phyloP scores from a whole-genome alignment of 495 filamentous ascomycete species.

The Neurospora sp. region DNA sequence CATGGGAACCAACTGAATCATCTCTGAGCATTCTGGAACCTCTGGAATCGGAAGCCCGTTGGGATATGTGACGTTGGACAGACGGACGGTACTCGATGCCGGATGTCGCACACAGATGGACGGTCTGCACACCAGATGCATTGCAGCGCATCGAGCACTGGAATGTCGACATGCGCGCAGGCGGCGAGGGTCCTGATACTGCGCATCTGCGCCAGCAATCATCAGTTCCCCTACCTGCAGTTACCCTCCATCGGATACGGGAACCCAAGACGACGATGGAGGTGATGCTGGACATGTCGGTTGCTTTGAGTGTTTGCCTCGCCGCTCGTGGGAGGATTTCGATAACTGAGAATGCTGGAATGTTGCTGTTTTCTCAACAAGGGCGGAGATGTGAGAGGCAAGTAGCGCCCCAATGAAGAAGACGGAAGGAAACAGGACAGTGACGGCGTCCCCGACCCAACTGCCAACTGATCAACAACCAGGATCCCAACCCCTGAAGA shows the following conservation, averaged over 20 bases:
- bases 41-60: background rate
- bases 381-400: background rate
- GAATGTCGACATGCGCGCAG: background rate
- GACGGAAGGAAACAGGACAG: no score
- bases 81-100: background rate
- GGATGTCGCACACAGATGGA: background rate
- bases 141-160: background rate
- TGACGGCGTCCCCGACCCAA: no score
- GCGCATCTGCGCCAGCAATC: background rate
- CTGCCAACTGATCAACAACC: background rate
- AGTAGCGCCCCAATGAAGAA: background rate
- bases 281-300: background rate
- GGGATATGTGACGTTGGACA: background rate
- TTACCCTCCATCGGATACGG: background rate
- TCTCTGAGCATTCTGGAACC: background rate
- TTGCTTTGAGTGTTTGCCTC: background rate
- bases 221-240: background rate
- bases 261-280: background rate
- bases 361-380: background rate
- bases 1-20: background rate
- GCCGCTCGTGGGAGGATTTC: background rate
- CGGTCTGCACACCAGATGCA: background rate
- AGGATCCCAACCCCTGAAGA: background rate
- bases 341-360: background rate
- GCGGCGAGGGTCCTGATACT: background rate